phyloP scores from a whole-genome alignment of 495 filamentous ascomycete species.

The Monascus purpureus region DNA sequence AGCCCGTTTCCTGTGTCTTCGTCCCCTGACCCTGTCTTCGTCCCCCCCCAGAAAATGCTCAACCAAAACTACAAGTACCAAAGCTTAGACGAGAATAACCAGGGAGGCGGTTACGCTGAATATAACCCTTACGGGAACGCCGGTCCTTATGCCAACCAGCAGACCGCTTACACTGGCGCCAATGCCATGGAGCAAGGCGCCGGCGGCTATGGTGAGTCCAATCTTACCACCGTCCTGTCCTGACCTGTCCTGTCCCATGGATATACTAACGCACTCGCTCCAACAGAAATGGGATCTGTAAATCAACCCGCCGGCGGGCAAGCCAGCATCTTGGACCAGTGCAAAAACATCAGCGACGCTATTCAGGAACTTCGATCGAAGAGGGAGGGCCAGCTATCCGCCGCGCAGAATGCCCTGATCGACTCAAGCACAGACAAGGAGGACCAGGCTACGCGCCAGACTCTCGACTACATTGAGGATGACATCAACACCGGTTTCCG shows the following conservation, averaged over 20 bases:
- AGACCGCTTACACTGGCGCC: conserved; percentile 26
- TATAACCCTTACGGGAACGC: conserved; percentile 45
- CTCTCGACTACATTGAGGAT: conserved; percentile 53
- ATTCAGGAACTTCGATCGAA: conserved; percentile 36
- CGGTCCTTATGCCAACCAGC: conserved; percentile 27
- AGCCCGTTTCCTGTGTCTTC: background rate
- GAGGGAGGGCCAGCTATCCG: conserved; percentile 22
- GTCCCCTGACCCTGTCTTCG: conserved; percentile 1
- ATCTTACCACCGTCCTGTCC: background rate
- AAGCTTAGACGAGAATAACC: conserved; percentile 15
- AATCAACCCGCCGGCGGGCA: conserved; percentile 41
- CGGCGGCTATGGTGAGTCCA: conserved; percentile 26
- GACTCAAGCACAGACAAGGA: conserved; percentile 33
- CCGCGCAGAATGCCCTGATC: conserved; percentile 28
- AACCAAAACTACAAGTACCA: conserved; percentile 12
- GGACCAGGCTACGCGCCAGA: conserved; percentile 26
- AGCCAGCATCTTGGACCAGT: conserved; percentile 70
- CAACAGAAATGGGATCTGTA: conserved; percentile 51
- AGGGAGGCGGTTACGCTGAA: conserved; percentile 41
- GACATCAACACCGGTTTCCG: conserved; percentile 74
- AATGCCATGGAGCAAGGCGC: conserved; percentile 29
- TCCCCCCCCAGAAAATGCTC: conserved; percentile 1
- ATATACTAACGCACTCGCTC: background rate
- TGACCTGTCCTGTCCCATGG: background rate
- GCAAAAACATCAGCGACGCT: conserved; percentile 58